These are phyloP conservation scores for Arabidopsis suecica DNA, from an alignment of 345 rosid species.

Conservation along the genomic window DNA sequence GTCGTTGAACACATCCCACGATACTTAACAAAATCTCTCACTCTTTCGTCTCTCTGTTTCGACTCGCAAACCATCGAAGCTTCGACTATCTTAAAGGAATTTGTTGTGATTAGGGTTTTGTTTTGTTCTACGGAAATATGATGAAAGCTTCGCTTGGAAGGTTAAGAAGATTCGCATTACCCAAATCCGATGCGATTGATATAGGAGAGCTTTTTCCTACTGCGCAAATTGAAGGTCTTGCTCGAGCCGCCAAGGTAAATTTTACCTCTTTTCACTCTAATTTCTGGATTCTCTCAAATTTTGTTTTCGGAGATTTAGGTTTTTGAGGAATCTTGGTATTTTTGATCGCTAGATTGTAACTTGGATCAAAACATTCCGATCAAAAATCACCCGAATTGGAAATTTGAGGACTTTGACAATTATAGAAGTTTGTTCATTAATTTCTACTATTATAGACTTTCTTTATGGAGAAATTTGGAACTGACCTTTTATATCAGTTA, in stretches of 20 bases:
- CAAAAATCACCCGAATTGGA: background rate
- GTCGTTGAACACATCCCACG: constrained; percentile 33
- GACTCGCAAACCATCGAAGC: background rate
- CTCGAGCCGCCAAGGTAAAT: constrained; percentile 76
- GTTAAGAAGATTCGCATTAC: constrained; percentile 76
- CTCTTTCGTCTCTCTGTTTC: constrained; percentile 3
- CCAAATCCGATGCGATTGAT: constrained; percentile 62
- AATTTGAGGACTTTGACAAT: background rate
- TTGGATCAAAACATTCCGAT: too few species aligned
- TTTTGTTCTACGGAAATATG: constrained; percentile 25
- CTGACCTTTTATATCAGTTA: constrained; percentile 3
- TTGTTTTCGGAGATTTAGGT: background rate
- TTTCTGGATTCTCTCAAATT: too few species aligned
- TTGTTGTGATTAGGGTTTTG: constrained; percentile 32
- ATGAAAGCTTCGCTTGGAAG: constrained; percentile 82
- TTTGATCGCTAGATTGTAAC: background rate
- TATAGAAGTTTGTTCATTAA: background rate
- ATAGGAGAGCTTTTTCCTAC: constrained; percentile 58
- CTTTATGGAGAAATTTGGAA: background rate
- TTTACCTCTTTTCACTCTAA: background rate
- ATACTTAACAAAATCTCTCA: constrained; percentile 39
- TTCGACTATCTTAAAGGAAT: background rate
- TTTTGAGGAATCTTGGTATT: constrained; percentile 4
- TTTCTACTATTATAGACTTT: background rate
- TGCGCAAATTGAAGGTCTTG: constrained; percentile 74